phyloP scores from a whole-genome alignment of 257 asterid species.

The Hygrophila difformis region DNA sequence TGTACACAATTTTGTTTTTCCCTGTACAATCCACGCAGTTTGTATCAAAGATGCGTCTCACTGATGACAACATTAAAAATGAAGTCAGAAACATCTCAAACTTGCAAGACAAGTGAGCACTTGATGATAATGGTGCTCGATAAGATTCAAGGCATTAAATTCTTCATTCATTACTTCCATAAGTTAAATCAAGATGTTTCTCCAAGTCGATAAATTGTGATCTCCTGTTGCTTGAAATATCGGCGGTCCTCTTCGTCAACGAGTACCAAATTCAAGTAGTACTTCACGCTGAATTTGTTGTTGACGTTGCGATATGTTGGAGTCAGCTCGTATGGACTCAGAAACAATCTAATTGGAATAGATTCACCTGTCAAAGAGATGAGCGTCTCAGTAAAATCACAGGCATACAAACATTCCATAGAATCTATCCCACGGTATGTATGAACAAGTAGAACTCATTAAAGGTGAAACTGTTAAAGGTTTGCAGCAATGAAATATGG shows the following conservation, averaged over 20 bases:
- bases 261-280: conserved; percentile 91
- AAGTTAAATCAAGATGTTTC: conserved; percentile 38
- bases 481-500: no score
- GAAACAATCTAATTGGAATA: conserved; percentile 84
- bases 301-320: conserved; percentile 85
- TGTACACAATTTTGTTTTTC: conserved; percentile 31
- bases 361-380: conserved; percentile 76
- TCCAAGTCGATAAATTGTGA: conserved; percentile 73
- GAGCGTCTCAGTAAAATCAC: no score
- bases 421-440: no score
- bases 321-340: conserved; percentile 94
- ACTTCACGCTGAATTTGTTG: conserved; percentile 93
- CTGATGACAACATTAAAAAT: conserved; percentile 17
- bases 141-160: conserved; percentile 16
- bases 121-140: conserved; percentile 14
- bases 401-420: no score
- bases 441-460: no score
- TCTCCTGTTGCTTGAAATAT: conserved; percentile 93
- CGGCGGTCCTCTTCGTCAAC: conserved; percentile 98
- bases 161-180: background rate
- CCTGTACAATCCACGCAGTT: conserved; percentile 27
- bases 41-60: conserved; percentile 19
- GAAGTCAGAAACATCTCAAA: conserved; percentile 13
- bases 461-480: no score
- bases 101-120: conserved; percentile 12